phyloP scores from a whole-genome alignment of 2,329 filamentous ascomycete genomes.

The Parafenestella ontariensis region DNA sequence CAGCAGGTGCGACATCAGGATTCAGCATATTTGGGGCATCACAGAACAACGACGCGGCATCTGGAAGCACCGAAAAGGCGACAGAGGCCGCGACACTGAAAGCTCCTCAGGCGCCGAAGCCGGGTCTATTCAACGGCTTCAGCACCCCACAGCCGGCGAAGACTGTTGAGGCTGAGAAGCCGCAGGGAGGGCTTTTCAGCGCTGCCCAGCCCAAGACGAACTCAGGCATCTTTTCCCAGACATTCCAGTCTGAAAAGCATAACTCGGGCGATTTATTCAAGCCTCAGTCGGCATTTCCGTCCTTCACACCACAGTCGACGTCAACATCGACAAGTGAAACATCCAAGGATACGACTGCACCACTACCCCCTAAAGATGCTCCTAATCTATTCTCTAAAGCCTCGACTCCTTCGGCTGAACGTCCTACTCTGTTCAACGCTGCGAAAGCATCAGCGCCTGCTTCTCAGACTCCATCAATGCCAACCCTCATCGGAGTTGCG shows the following conservation, averaged over 20 bases:
- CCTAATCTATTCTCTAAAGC: constrained; percentile 26
- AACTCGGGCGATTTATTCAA: constrained; percentile 17
- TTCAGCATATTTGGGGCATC: constrained; percentile 24
- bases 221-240: constrained; percentile 26
- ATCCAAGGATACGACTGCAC: constrained; percentile 15
- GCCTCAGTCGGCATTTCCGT: constrained; percentile 11
- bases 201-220: constrained; percentile 29
- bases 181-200: constrained; percentile 23
- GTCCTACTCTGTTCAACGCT: constrained; percentile 22
- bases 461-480: constrained; percentile 17
- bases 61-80: constrained; percentile 10
- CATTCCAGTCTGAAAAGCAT: constrained; percentile 20
- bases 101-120: constrained; percentile 21
- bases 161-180: constrained; percentile 19
- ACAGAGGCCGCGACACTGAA: constrained; percentile 9
- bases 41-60: constrained; percentile 15
- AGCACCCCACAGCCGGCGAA: constrained; percentile 33
- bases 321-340: constrained; percentile 8
- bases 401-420: constrained; percentile 16
- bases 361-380: constrained; percentile 11
- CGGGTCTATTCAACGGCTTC: constrained; percentile 29
- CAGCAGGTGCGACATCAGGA: constrained; percentile 11
- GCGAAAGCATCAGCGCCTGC: constrained; percentile 18
- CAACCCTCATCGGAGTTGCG: constrained; percentile 15
- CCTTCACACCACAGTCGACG: constrained; percentile 11